phyloP scores from a whole-genome alignment of 352 stramenopile genomes.

The Plasmopara muralis region DNA sequence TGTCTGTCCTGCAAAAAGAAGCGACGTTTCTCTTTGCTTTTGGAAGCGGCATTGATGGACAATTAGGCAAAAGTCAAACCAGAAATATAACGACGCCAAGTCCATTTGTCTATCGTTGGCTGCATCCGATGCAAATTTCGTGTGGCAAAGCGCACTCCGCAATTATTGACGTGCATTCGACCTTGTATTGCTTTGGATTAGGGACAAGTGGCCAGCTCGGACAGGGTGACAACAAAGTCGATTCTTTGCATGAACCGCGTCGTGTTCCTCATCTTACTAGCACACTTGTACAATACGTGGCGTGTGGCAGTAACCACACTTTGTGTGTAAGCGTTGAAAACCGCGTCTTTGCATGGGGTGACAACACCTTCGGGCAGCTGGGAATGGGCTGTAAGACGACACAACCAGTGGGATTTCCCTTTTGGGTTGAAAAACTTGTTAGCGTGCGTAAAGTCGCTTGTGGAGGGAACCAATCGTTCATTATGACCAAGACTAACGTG shows the following conservation, averaged over 20 bases:
- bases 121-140: too few relatives aligned
- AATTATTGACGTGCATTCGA: too few relatives aligned
- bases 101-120: slow-evolving; percentile 28
- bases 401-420: too few relatives aligned
- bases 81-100: slow-evolving; percentile 40
- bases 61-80: slow-evolving; percentile 43
- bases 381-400: slow-evolving; percentile 30
- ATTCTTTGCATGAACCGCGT: too few relatives aligned
- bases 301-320: slow-evolving; percentile 43
- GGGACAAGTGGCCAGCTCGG: too few relatives aligned
- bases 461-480: slow-evolving; percentile 45
- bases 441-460: too few relatives aligned
- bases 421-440: too few relatives aligned
- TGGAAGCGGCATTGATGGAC: slow-evolving; percentile 29
- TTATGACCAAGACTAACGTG: slow-evolving; percentile 48
- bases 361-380: slow-evolving; percentile 58
- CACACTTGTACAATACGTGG: too few relatives aligned
- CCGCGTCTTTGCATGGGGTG: slow-evolving; percentile 56
- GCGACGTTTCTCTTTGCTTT: slow-evolving; percentile 66
- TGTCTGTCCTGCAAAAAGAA: slow-evolving; percentile 17
- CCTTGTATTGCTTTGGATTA: too few relatives aligned
- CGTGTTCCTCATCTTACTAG: too few relatives aligned
- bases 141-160: too few relatives aligned
- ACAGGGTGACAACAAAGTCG: too few relatives aligned
- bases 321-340: slow-evolving; percentile 51